Evolutionary conservation across 768 basidiomycete species (phyloP).

Genomic region (Daedaleopsis sinensis): DNA sequence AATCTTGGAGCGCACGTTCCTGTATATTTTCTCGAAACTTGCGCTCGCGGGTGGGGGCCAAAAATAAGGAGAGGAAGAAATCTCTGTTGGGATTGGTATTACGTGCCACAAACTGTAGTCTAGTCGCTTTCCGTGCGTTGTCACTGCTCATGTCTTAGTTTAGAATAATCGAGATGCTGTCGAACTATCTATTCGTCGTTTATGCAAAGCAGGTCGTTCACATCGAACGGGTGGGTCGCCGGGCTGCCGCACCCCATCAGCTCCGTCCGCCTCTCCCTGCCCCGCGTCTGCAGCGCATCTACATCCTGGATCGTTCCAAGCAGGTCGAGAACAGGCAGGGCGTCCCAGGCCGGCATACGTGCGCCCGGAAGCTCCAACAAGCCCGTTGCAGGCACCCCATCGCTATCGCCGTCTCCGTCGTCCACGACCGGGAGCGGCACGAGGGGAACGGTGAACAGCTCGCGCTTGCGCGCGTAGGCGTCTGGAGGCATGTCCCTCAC

Average conservation of each 20-base stretch:
- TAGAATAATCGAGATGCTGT: constrained; percentile 8
- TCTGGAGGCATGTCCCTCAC: constrained; percentile 58
- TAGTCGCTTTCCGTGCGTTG: constrained; percentile 7
- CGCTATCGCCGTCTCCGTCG: constrained; percentile 5
- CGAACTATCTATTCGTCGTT: background rate
- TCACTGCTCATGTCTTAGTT: background rate
- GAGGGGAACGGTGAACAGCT: constrained; percentile 69
- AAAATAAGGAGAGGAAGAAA: background rate
- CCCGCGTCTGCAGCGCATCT: constrained; percentile 36
- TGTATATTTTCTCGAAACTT: too few species aligned
- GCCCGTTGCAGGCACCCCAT: constrained; percentile 25
- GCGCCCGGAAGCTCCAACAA: constrained; percentile 64
- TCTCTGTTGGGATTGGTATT: background rate
- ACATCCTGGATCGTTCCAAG: constrained; percentile 38
- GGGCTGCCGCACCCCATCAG: constrained; percentile 27
- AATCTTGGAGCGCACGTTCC: too few species aligned
- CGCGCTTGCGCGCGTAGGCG: constrained; percentile 55
- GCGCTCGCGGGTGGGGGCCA: too few species aligned
- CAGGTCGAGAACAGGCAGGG: constrained; percentile 70
- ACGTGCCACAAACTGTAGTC: constrained; percentile 8
- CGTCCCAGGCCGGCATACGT: constrained; percentile 52
- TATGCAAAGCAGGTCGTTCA: constrained; percentile 28
- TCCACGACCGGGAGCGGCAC: constrained; percentile 48
- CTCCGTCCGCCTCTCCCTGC: constrained; percentile 31
- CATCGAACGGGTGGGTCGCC: constrained; percentile 12